Evolutionary conservation across 139 green algal genomes (phyloP), one percentile per base, ranked within the genome.

Genomic region (Diplosphaera chodatii): DNA sequence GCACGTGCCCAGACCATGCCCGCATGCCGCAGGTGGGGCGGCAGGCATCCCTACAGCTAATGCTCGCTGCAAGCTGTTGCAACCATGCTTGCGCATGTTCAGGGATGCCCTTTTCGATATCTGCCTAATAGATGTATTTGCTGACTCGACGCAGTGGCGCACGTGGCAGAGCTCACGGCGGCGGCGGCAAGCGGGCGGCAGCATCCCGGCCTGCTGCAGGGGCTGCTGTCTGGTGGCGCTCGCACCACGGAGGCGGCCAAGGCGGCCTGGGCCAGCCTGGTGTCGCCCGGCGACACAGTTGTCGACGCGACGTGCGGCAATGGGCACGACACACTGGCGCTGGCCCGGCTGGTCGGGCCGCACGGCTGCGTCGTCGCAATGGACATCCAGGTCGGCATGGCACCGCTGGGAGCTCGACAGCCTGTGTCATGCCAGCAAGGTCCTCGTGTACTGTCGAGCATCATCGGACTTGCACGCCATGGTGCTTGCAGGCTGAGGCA

Each of bases 281-380:
- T 90, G 23, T 66, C 62, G 22, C 74, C 72, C 5, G 88, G 88
- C 1, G 85, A 91, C 32, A 74, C 33, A 0, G 83, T 78, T 1
- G 40, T 79, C 48, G 74, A 79, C 64, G 84, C 84, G 33, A 89
- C 84, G 1, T 81, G 72, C 63, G 88, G 88, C 29, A 90, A 91
- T 62, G 88, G 88, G 29, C 69, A 87, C 29, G 87, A 93, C 72
- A 87, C 82, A 0, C 40, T 90, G 2, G 86, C 73, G 62, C 75
- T 93, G 22, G 80, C 82, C 1, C 68, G 79, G 13, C 29, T 64
- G 4, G 80, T 93, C 13, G 88, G 88, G 1, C 70, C 66, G 3
- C 32, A 0, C 1, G 88, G 88, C 10, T 31, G 33, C 0, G 66
- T 93, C 13, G 72, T 77, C 69, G 85, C 67, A 0, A 78, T 91